Evolutionary conservation across 2,329 filamentous ascomycete genomes (phyloP).

Genomic region (Emmonsiellopsis sp.): DNA sequence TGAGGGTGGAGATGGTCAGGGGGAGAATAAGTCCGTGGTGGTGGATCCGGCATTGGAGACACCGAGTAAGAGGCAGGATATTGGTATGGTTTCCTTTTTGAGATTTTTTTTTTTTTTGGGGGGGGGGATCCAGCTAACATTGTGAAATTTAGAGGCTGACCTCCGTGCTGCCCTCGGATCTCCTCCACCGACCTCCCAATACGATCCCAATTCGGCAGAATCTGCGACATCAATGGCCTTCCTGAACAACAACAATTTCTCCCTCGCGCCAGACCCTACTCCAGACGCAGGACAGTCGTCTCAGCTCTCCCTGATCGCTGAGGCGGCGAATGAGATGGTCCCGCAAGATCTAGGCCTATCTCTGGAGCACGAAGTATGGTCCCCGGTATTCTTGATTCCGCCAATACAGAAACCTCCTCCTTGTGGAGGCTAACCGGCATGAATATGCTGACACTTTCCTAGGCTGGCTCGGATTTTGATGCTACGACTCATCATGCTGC

Average conservation of each 20-base stretch:
- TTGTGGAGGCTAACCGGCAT: not conserved
- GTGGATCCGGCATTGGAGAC: constrained; percentile 36
- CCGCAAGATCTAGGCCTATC: constrained; percentile 24
- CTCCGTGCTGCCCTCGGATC: constrained; percentile 1
- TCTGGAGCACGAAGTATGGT: constrained; percentile 25
- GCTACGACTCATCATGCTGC: constrained; percentile 30
- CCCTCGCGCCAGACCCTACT: constrained; percentile 27
- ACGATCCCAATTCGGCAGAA: constrained; percentile 2
- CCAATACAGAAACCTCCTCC: not conserved
- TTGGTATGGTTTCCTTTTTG: constrained; percentile 4
- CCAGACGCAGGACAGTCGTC: constrained; percentile 31
- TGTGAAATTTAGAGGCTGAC: not conserved
- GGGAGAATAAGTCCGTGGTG: constrained; percentile 21
- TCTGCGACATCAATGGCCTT: constrained; percentile 21
- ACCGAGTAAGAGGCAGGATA: not conserved
- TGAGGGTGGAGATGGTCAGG: constrained; percentile 11
- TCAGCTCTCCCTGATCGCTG: constrained; percentile 38
- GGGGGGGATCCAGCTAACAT: not conserved
- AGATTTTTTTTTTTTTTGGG: not conserved
- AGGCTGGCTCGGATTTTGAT: constrained; percentile 32
- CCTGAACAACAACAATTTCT: constrained; percentile 23
- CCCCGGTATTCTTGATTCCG: constrained; percentile 13
- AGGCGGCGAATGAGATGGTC: constrained; percentile 38
- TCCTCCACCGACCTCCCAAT: not conserved
- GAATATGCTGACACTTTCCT: constrained; percentile 19